Evolutionary conservation across 768 basidiomycete genomes (phyloP).

Genomic region (Kockovaella imperatae): DNA sequence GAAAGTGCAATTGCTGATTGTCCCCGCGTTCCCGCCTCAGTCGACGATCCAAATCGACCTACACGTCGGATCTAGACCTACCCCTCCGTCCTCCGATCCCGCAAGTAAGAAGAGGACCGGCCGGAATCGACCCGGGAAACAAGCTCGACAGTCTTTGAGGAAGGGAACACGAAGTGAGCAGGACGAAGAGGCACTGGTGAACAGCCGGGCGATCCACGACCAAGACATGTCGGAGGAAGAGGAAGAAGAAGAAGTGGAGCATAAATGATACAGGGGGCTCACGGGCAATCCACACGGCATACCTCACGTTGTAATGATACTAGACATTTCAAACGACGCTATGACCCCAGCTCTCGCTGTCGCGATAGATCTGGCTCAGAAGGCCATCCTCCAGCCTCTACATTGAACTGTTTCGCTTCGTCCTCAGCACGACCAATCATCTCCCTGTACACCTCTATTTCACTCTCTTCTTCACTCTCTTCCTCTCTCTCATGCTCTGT

Average conservation of each 20-base stretch:
- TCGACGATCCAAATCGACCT: conserved; percentile 15
- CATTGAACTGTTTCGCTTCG: conserved; percentile 17
- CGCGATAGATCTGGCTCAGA: conserved; percentile 20
- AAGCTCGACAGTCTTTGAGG: conserved; percentile 5
- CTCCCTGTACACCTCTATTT: conserved; percentile 12
- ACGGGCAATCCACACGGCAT: too few relatives aligned
- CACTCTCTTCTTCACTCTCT: background rate
- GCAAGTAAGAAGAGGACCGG: conserved; percentile 2
- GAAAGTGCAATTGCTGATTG: too few relatives aligned
- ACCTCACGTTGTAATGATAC: too few relatives aligned
- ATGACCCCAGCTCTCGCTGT: too few relatives aligned
- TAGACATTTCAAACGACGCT: too few relatives aligned
- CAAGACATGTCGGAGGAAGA: conserved; percentile 2
- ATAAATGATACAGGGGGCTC: too few relatives aligned
- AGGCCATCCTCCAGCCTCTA: conserved; percentile 25
- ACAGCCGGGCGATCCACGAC: background rate
- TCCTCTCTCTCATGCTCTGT: background rate
- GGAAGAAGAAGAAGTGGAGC: conserved; percentile 11
- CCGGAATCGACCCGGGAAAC: conserved; percentile 19
- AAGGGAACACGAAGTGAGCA: background rate
- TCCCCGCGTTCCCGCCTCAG: too few relatives aligned
- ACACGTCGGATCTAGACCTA: conserved; percentile 4
- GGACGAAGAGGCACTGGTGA: conserved; percentile 1
- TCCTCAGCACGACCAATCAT: conserved; percentile 26
- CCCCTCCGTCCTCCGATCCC: background rate